A percentile compares a stretch with the other conserved stretches of the same genome.
phyloP scores from a whole-genome alignment of 148 eudicot species.

The Chenopodium album region DNA sequence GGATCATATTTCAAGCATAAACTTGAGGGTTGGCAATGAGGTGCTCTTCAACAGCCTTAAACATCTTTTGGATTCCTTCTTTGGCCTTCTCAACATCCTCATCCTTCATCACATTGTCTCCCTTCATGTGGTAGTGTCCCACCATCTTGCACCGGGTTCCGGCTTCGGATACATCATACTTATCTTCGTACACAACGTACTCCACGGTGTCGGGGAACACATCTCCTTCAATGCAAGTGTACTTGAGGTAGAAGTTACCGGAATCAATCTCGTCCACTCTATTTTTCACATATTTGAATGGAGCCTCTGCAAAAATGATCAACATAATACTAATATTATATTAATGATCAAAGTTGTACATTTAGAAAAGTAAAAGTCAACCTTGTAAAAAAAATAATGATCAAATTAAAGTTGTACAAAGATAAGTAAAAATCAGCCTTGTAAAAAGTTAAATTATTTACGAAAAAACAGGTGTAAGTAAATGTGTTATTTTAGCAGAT shows the following conservation, averaged over 20 bases:
- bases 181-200: conserved; percentile 10
- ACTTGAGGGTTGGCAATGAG: conserved; percentile 31
- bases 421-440: too few relatives aligned
- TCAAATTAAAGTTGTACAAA: too few relatives aligned
- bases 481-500: too few relatives aligned
- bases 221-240: conserved; percentile 29
- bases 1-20: conserved; percentile 17
- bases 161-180: neutral
- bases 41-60: conserved; percentile 27
- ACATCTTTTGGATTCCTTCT: conserved; percentile 17
- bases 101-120: conserved; percentile 13
- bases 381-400: too few relatives aligned
- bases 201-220: conserved; percentile 17
- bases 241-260: conserved; percentile 21
- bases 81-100: conserved; percentile 19
- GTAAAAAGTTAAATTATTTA: too few relatives aligned
- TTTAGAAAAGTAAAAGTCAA: too few relatives aligned
- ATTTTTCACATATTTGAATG: conserved; percentile 9
- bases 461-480: too few relatives aligned
- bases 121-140: conserved; percentile 21
- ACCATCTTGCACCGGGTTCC: conserved; percentile 16
- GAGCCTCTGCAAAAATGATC: neutral
- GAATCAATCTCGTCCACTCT: conserved; percentile 29
- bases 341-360: too few relatives aligned
- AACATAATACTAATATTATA: too few relatives aligned